Base-by-base conservation (phyloP, 345 rosid species). In the Eucalyptus camaldulensis region DNA sequence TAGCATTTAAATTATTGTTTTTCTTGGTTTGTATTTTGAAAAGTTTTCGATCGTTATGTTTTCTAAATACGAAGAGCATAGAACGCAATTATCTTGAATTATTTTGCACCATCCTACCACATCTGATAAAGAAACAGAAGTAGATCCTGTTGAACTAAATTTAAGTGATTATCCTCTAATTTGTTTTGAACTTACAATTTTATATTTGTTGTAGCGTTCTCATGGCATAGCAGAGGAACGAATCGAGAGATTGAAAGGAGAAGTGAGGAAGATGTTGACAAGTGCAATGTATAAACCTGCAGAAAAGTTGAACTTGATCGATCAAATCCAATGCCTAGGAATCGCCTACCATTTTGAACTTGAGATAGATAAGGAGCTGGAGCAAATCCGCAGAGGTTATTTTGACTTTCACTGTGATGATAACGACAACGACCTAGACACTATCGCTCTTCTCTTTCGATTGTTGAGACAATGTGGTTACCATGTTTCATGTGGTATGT, bases 401-500 rank as follows among this genome's bases (percentile, higher is more conserved):
- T 45, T 25, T 4, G 58, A 29, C 21, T 17, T 1, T 19, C 6
- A 60, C 3, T 2, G 6, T 5, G n/a, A 24, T 4, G 56, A 85
- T 37, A 40, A 88, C 11, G 45, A 69, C 6, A 27, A 29, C 16
- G 89, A 90, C 40, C 92, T 93, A 4, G 21, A 80, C 53, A 50
- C 29, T 0, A 45, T 86, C 9, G 80, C 93, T 14, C 91, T 92
- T 50, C 87, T 47, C 21, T 93, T 92, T 53, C 90, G 93, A 16
- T 85, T 92, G 22, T 90, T 92, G 15, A 65, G 93, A 37, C 91
- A 92, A 33, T 89, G 87, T 22, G 93, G 92, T 33, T 65, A 87
- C 7, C 29, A 27, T 37, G 25, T 85, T 86, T 69, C 90, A 8
- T 67, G 87, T 29, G 91, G 92, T 93, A 89, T 85, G 87, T 80